These are phyloP conservation scores for Nidularia sp. DNA, from an alignment of 768 basidiomycete genomes.

Conservation along the genomic window DNA sequence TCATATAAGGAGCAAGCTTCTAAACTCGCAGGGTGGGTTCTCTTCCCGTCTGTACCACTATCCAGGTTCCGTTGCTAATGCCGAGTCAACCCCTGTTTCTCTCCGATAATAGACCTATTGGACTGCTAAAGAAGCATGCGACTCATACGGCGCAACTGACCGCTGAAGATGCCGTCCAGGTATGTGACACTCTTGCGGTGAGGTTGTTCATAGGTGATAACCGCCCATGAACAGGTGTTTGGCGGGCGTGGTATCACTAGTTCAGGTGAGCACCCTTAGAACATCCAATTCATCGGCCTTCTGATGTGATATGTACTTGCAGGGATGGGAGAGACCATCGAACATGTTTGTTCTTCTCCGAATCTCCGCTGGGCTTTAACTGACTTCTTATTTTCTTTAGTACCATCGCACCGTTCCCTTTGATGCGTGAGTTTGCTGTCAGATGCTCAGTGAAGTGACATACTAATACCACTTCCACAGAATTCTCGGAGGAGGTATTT, in stretches of 20 bases:
- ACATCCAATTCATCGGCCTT: not conserved
- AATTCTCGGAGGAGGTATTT: conserved; percentile 62
- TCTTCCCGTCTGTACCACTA: conserved; percentile 1
- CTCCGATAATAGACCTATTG: conserved; percentile 47
- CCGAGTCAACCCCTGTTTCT: not conserved
- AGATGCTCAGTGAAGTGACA: not conserved
- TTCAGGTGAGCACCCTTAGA: conserved; percentile 47
- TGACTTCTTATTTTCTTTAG: conserved; percentile 22
- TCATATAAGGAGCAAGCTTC: conserved; percentile 73
- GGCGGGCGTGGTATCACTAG: conserved; percentile 86
- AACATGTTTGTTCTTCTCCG: conserved; percentile 41
- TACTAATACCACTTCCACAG: conserved; percentile 12
- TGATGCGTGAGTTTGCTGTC: conserved; percentile 42
- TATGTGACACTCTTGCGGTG: conserved; percentile 9
- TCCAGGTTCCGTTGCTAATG: conserved; percentile 1
- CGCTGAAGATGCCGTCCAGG: conserved; percentile 68
- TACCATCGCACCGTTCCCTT: conserved; percentile 66
- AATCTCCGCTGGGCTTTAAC: conserved; percentile 7
- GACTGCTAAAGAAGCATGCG: conserved; percentile 65
- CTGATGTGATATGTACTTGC: conserved; percentile 5
- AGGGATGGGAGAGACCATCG: conserved; percentile 65
- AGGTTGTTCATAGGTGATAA: conserved; percentile 1
- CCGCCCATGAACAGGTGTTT: conserved; percentile 46
- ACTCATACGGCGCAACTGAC: conserved; percentile 62
- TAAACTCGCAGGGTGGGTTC: conserved; percentile 64